Conservation (phyloP, 2,329 filamentous ascomycete genomes). For the Westerdykella aurantiaca region DNA sequence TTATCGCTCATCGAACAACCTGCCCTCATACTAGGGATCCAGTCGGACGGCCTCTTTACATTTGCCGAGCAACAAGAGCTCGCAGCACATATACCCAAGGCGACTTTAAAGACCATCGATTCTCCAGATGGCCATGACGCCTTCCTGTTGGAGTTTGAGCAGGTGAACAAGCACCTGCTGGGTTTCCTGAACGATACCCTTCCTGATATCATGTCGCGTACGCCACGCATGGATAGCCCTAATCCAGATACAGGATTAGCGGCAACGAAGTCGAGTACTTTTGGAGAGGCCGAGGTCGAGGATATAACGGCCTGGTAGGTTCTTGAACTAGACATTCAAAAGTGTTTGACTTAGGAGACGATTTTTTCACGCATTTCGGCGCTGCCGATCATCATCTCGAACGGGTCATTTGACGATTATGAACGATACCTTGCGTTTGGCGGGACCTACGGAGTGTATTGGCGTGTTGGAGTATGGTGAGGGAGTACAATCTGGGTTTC, state of each 20-base stretch:
- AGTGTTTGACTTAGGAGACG: slow-evolving; percentile 9
- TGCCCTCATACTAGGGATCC: slow-evolving; percentile 84
- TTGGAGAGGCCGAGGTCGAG: slow-evolving; percentile 92
- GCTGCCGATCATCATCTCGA: no score
- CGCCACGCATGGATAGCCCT: slow-evolving; percentile 37
- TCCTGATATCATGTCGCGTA: slow-evolving; percentile 75
- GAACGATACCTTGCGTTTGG: neutral
- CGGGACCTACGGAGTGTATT: neutral
- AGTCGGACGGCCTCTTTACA: slow-evolving; percentile 92
- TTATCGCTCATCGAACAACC: slow-evolving; percentile 81
- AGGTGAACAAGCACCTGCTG: slow-evolving; percentile 84
- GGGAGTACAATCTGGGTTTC: slow-evolving; percentile 23
- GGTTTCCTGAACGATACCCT: slow-evolving; percentile 76
- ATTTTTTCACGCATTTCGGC: no score
- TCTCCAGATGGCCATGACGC: slow-evolving; percentile 94
- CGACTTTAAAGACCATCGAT: slow-evolving; percentile 78
- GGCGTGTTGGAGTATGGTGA: neutral
- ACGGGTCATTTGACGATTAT: no score
- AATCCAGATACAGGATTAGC: slow-evolving; percentile 44
- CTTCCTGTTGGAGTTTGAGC: slow-evolving; percentile 93
- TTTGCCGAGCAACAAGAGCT: slow-evolving; percentile 95
- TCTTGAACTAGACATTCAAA: slow-evolving; percentile 4
- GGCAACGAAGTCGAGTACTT: slow-evolving; percentile 80
- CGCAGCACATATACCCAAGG: slow-evolving; percentile 71
- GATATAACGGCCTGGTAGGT: slow-evolving; percentile 89